Evolutionary conservation across 192 early-diverging fungal species (phyloP).

Genomic region (Umbelopsis isabellina): DNA sequence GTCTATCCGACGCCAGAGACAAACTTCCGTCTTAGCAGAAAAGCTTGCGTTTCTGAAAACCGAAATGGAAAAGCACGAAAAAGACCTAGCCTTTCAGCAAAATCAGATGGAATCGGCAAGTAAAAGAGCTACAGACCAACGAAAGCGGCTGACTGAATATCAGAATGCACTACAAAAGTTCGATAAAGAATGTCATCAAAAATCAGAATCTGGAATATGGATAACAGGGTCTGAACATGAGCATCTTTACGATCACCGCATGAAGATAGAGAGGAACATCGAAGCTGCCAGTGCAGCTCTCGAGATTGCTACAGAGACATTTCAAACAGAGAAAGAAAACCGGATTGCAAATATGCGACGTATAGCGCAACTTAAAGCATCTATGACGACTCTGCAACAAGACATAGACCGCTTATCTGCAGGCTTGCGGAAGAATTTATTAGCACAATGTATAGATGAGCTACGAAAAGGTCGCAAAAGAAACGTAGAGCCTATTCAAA

Average conservation of each 20-base stretch:
- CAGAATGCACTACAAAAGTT: neutral
- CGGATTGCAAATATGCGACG: constrained; percentile 13
- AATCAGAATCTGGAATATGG: constrained; percentile 11
- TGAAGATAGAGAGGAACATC: constrained; percentile 7
- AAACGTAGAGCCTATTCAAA: neutral
- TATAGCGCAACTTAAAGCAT: constrained; percentile 7
- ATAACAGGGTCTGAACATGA: constrained; percentile 13
- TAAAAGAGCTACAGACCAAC: neutral
- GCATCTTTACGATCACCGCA: neutral
- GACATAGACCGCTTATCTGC: neutral
- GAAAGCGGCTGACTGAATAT: neutral
- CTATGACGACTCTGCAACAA: neutral
- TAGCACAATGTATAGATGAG: constrained; percentile 10
- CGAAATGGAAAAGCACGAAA: constrained; percentile 13
- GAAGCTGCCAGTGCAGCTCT: neutral
- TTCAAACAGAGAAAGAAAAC: constrained; percentile 7
- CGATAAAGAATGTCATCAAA: neutral
- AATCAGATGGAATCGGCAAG: constrained; percentile 4
- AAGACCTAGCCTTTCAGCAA: constrained; percentile 5
- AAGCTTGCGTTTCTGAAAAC: neutral
- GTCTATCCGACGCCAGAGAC: neutral
- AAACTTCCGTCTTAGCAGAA: constrained; percentile 2
- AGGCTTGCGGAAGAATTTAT: neutral
- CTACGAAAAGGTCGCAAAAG: neutral
- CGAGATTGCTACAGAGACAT: constrained; percentile 13